Base-by-base conservation (phyloP, 1,139 yeast genomes). In the Lodderomyces parapsilosis region DNA sequence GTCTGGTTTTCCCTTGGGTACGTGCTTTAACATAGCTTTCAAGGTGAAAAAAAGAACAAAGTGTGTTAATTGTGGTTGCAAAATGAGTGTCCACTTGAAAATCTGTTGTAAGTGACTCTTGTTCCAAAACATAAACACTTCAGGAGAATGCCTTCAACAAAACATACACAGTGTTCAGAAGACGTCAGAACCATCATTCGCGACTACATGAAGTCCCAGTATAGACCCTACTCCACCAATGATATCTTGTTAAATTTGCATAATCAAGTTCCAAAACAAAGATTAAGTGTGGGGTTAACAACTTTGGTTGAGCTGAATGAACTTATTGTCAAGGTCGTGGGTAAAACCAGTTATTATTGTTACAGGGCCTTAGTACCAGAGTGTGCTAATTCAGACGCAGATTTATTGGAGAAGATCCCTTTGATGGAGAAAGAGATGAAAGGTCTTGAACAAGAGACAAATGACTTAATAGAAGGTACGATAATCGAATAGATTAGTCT, bases 171-270 rank as follows among this genome's bases (percentile, higher is more conserved):
- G 15, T 4, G 11, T 9, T 5, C 15, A 10, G 19, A 30, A 14
- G 19, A 15, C 2, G 15, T 30, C 33, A 30, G 15, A 15, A 13
- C 2, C 10, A 30, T 50, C 27, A 49, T 55, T 1, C 35, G 38
- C 20, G 45, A 53, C 4, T 70, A 70, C 47, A 51, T 72, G 53
- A 56, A 52, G 32, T 54, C 58, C 3, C 72, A 64, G 51, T 71
- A 68, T 53, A 59, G 67, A 42, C 76, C 74, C 8, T 66, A 65
- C 47, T 68, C 68, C 0, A 53, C 64, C 3, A 58, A 60, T 34
- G 76, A 70, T 52, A 56, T 70, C n/a, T 54, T 65, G 9, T 57
- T 63, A 32, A 70, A 69, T 42, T 44, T 69, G 40, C 72, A 68
- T 41, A 64, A 60, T 43, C 54, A 53, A 41, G 47, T 67, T 1